Evolutionary conservation across 768 basidiomycete genomes (phyloP).

Genomic region (Multifurca ochricompacta): DNA sequence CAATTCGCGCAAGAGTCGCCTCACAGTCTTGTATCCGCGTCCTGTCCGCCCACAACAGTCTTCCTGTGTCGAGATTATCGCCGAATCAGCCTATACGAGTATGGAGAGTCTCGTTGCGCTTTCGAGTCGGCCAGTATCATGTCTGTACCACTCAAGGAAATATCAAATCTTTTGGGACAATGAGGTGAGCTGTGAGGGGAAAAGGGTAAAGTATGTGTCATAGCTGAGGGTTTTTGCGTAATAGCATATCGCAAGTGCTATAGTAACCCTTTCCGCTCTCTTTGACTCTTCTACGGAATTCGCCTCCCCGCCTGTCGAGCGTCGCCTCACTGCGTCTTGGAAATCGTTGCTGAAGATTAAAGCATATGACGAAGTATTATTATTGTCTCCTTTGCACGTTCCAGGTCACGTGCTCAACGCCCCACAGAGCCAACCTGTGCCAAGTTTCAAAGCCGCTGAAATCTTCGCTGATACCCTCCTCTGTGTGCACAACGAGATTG

Average conservation of each 20-base stretch:
- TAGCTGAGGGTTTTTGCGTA: not conserved
- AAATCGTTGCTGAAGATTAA: slow-evolving; percentile 1
- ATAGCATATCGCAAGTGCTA: not conserved
- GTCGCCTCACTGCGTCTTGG: slow-evolving; percentile 6
- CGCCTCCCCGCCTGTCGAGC: not conserved
- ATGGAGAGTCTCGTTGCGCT: not conserved
- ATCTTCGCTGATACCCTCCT: slow-evolving; percentile 4
- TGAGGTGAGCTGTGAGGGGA: not conserved
- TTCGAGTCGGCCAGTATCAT: slow-evolving; percentile 1
- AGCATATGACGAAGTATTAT: not conserved
- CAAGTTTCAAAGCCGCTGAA: not conserved
- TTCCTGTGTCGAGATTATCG: not conserved
- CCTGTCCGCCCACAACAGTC: not conserved
- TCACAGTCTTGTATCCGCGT: slow-evolving; percentile 1
- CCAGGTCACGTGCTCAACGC: not conserved
- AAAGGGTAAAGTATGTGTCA: too few species aligned
- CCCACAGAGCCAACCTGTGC: not conserved
- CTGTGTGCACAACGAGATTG: slow-evolving; percentile 5
- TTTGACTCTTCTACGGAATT: not conserved
- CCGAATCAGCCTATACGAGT: not conserved
- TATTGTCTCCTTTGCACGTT: too few species aligned
- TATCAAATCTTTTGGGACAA: not conserved
- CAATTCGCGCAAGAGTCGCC: slow-evolving; percentile 12
- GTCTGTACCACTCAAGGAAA: not conserved
- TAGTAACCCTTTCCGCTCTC: not conserved